Percentiles rank a stretch among this genome's conserved stretches.
Evolutionary conservation across 2,329 filamentous ascomycete genomes (phyloP).

Genomic region (Cadophora sp.): DNA sequence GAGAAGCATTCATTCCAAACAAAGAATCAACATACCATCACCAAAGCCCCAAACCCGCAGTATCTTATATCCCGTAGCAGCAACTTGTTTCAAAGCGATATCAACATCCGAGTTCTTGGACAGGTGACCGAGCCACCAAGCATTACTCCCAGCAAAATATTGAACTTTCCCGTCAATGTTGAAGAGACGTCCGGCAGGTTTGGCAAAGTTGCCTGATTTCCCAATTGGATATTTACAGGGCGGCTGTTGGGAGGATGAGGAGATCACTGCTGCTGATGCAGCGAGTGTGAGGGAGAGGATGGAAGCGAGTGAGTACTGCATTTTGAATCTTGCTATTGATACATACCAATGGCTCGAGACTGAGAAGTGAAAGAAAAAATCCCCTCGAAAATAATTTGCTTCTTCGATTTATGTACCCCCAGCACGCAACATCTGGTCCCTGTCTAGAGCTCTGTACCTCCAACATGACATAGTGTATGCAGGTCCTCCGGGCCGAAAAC

Average conservation of each 20-base stretch:
- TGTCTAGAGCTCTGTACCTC: background rate
- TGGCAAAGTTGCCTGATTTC: slow-evolving; percentile 28
- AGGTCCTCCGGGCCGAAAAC: background rate
- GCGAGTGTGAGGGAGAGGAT: background rate
- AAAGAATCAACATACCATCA: slow-evolving; percentile 47
- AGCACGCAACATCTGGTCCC: background rate
- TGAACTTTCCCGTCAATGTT: slow-evolving; percentile 51
- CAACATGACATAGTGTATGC: background rate
- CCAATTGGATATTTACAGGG: slow-evolving; percentile 29
- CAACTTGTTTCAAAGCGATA: slow-evolving; percentile 54
- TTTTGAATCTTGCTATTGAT: background rate
- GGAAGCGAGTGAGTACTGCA: slow-evolving; percentile 14
- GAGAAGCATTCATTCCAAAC: background rate
- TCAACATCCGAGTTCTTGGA: slow-evolving; percentile 62
- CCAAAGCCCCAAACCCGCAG: slow-evolving; percentile 69
- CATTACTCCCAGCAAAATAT: slow-evolving; percentile 61
- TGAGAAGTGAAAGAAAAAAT: background rate
- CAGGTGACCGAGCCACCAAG: slow-evolving; percentile 61
- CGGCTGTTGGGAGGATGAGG: slow-evolving; percentile 22
- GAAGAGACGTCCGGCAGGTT: slow-evolving; percentile 45
- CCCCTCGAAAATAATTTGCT: background rate
- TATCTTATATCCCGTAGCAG: slow-evolving; percentile 57
- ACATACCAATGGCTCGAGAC: background rate
- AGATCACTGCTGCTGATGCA: slow-evolving; percentile 11
- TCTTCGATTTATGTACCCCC: background rate